Conservation (phyloP, 2,329 filamentous ascomycete genomes). For the Sporothrix mexicana region DNA sequence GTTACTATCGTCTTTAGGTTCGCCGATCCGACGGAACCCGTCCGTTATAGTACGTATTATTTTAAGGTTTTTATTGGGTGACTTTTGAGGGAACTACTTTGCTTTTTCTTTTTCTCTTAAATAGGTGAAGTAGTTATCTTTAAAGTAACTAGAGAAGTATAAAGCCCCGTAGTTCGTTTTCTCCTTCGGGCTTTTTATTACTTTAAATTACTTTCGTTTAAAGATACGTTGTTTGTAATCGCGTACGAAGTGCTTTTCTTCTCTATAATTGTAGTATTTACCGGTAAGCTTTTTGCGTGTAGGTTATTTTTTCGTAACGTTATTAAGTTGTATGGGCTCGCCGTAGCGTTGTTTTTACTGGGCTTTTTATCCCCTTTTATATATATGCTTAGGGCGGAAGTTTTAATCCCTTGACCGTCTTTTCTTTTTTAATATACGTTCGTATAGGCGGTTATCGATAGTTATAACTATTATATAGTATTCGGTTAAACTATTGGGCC, state of each 20-base stretch:
- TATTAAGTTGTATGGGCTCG: no score
- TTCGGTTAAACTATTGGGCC: neutral
- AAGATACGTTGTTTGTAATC: no score
- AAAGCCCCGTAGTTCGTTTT: no score
- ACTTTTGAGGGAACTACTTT: neutral
- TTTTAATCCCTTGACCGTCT: neutral
- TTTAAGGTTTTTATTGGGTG: neutral
- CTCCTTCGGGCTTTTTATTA: no score
- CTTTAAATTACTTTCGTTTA: no score
- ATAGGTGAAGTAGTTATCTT: neutral
- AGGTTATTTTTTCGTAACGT: no score
- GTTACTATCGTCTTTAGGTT: neutral
- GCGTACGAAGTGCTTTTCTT: no score
- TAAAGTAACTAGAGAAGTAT: no score
- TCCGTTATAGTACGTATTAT: neutral
- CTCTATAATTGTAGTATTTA: no score
- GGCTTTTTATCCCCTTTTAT: neutral
- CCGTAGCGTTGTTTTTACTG: neutral
- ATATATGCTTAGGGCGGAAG: neutral
- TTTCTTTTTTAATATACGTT: neutral
- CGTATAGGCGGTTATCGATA: neutral
- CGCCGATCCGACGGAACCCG: neutral
- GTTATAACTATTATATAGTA: neutral
- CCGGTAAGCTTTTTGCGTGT: no score
- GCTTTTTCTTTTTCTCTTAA: neutral